These are phyloP conservation scores for Globisporangium recalcitrans DNA, from an alignment of 352 stramenopile species.

Conservation along the genomic window DNA sequence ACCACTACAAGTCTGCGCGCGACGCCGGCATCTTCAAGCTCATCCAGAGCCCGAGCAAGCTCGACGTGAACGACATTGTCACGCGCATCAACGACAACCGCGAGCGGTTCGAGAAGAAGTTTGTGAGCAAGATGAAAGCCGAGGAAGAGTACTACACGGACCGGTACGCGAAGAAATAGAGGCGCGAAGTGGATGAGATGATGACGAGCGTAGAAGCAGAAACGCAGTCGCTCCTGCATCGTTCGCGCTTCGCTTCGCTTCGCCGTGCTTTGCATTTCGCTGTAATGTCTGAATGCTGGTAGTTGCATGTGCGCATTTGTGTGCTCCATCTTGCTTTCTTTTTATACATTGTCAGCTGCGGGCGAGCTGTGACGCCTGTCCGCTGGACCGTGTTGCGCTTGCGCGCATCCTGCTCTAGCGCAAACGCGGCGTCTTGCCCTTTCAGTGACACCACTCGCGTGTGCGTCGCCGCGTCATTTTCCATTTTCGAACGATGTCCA, in stretches of 20 bases:
- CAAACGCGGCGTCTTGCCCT: background rate
- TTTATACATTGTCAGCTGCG: too few species aligned
- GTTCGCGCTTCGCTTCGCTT: background rate
- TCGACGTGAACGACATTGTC: constrained; percentile 87
- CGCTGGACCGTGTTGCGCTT: too few species aligned
- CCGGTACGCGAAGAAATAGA: constrained; percentile 63
- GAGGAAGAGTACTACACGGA: constrained; percentile 91
- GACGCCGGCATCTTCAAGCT: constrained; percentile 82
- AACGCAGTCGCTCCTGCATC: background rate
- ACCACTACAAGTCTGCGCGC: constrained; percentile 75
- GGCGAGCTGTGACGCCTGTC: too few species aligned
- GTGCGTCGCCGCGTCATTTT: constrained; percentile 10
- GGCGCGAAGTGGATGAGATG: background rate
- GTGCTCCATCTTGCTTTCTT: too few species aligned
- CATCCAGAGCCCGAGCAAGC: constrained; percentile 60
- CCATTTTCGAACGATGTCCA: background rate
- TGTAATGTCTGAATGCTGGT: constrained; percentile 9
- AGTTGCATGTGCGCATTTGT: background rate
- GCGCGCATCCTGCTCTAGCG: background rate
- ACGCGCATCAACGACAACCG: constrained; percentile 87
- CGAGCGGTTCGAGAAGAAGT: constrained; percentile 90
- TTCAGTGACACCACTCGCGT: background rate
- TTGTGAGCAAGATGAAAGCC: constrained; percentile 91
- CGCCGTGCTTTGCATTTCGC: background rate
- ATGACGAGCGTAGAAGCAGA: background rate